Evolutionary conservation across 2,329 filamentous ascomycete species (phyloP), one percentile per base, ranked within the genome.

Genomic region (Trichoderma pleuroti): DNA sequence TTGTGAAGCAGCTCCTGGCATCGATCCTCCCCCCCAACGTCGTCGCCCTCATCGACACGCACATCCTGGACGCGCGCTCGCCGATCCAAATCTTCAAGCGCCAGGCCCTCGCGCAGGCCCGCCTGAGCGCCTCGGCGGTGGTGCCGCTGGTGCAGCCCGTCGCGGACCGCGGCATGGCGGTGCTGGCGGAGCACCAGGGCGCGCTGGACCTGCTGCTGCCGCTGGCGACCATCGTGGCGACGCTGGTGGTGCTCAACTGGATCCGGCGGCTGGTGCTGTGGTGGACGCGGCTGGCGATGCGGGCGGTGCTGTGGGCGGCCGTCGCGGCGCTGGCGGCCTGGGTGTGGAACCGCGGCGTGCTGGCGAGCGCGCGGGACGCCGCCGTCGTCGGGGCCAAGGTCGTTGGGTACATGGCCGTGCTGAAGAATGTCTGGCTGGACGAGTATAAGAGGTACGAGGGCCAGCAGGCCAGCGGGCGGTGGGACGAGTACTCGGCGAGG

Each of bases 191-290:
- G 26, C 79, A 81, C 76, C 78, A 81, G 74, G 78, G 77, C 56
- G 72, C 77, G 56, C 74, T 78, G 71, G 77, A 78, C 66, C 70
- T 79, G 66, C 71, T 80, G 63, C 74, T 80, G 14, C 77, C 80
- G 60, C 76, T 81, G 42, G 74, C 79, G 32, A 72, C 81, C 16
- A 72, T 81, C 69, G 81, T 91, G 57, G 74, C 90, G 34, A 81
- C 90, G 69, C 80, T 95, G 65, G 84, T 93, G 77, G 78, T 94
- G 70, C 83, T 96, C 73, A 86, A 90, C 78, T 91, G 92, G 82
- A 83, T 93, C 21, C 89, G 90, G 72, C 87, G 93, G 72, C 82
- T 93, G 24, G 84, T 97, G 71, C 83, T 93, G 77, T 97, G 90
- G 83, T 93, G 93, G 89, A 87, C 93, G 66, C 84, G 87, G n/a